Conservation (phyloP, 2,329 filamentous ascomycete genomes). For the Tolypocladium album region DNA sequence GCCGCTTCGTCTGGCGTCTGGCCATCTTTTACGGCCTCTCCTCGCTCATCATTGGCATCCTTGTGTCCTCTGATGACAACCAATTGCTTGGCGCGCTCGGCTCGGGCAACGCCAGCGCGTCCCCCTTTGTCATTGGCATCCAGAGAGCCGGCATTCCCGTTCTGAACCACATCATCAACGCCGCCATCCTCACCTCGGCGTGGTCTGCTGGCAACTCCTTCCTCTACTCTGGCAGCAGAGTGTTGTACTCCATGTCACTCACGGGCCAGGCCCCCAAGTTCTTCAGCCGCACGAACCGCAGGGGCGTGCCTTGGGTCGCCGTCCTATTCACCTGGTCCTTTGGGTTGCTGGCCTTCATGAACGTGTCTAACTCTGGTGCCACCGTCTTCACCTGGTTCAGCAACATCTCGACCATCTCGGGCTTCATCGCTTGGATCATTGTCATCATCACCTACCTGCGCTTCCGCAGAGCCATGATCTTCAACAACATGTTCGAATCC, state of each 20-base stretch:
- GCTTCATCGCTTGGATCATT: slow-evolving; percentile 50
- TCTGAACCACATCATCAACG: slow-evolving; percentile 58
- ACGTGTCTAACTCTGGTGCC: slow-evolving; percentile 50
- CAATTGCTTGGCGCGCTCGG: slow-evolving; percentile 48
- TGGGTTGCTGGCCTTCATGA: slow-evolving; percentile 59
- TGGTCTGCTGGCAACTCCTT: slow-evolving; percentile 52
- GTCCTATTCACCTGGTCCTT: slow-evolving; percentile 46
- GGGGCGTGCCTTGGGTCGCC: slow-evolving; percentile 48
- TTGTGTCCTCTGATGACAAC: slow-evolving; percentile 54
- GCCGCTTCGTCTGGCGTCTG: slow-evolving; percentile 51
- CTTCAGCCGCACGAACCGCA: slow-evolving; percentile 48
- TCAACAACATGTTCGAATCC: slow-evolving; percentile 36
- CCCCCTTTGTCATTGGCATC: slow-evolving; percentile 58
- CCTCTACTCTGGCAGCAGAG: slow-evolving; percentile 57
- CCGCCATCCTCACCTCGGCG: slow-evolving; percentile 54
- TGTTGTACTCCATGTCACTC: slow-evolving; percentile 58
- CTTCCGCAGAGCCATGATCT: slow-evolving; percentile 44
- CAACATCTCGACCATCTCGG: slow-evolving; percentile 55
- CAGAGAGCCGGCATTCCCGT: slow-evolving; percentile 51
- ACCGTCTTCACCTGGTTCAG: slow-evolving; percentile 62
- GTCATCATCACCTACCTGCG: slow-evolving; percentile 48
- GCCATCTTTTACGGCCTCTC: slow-evolving; percentile 54
- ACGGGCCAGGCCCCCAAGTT: slow-evolving; percentile 54
- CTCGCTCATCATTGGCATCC: slow-evolving; percentile 48
- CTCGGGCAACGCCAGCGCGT: slow-evolving; percentile 40